These are phyloP conservation scores for Aspergillus ellipticus DNA, from an alignment of 495 filamentous ascomycete genomes.

Conservation along the genomic window DNA sequence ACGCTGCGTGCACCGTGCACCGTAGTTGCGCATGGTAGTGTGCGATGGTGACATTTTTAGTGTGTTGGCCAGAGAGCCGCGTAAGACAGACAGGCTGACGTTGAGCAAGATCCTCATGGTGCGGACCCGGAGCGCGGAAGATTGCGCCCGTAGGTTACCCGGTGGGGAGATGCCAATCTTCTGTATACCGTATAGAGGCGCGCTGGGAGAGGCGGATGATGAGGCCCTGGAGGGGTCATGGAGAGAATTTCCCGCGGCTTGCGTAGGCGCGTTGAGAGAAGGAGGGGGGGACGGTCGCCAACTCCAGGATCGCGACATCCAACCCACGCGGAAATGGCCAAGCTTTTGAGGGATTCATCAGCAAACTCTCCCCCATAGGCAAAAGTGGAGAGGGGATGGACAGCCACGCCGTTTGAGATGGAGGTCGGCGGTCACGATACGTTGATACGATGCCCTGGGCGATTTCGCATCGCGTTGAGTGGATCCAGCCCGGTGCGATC, in stretches of 20 bases:
- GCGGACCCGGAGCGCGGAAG: slow-evolving; percentile 1
- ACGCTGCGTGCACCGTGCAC: slow-evolving; percentile 4
- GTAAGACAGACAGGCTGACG: slow-evolving; percentile 21
- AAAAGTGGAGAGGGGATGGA: background rate
- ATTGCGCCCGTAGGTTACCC: background rate
- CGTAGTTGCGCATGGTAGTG: slow-evolving; percentile 14
- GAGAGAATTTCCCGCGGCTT: slow-evolving; percentile 10
- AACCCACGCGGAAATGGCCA: slow-evolving; percentile 18
- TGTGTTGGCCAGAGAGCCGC: slow-evolving; percentile 25
- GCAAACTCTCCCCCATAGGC: slow-evolving; percentile 2
- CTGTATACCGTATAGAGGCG: background rate
- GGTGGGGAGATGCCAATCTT: background rate
- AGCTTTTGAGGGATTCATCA: slow-evolving; percentile 19
- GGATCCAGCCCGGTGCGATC: background rate
- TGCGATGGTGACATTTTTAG: slow-evolving; percentile 15
- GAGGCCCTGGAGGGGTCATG: slow-evolving; percentile 6
- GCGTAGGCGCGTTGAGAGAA: slow-evolving; percentile 11
- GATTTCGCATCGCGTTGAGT: background rate
- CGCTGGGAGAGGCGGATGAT: slow-evolving; percentile 4
- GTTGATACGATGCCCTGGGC: no score
- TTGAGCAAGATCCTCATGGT: slow-evolving; percentile 12
- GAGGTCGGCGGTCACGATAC: background rate
- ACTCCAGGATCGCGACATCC: slow-evolving; percentile 1
- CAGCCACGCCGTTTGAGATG: background rate
- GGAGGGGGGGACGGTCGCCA: background rate